A percentile compares a stretch with the other conserved stretches of the same genome.
phyloP scores from a whole-genome alignment of 306 rosid genomes.

The Vigna reflexopilosa region DNA sequence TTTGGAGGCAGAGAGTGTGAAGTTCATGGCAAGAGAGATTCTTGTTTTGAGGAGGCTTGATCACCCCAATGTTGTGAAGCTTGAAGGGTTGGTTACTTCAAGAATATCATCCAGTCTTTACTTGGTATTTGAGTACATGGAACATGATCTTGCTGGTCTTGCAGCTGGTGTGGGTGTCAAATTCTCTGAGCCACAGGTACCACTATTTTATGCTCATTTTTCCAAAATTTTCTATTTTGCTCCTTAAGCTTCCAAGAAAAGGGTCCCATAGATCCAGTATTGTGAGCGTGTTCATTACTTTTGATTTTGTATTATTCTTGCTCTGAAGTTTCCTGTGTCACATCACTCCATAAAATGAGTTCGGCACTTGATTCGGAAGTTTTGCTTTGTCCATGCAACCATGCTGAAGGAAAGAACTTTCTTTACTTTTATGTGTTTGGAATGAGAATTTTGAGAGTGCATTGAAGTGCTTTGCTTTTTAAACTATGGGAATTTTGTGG shows the following conservation, averaged over 20 bases:
- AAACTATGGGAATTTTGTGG: neutral
- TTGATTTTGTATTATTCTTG: neutral
- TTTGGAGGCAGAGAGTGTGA: slow-evolving; percentile 88
- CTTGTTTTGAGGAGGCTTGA: slow-evolving; percentile 77
- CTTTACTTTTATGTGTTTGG: slow-evolving; percentile 16
- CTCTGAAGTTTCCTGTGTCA: slow-evolving; percentile 17
- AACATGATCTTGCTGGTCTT: slow-evolving; percentile 89
- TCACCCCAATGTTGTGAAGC: slow-evolving; percentile 92
- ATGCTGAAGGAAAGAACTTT: slow-evolving; percentile 4
- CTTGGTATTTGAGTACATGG: slow-evolving; percentile 91
- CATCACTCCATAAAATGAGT: slow-evolving; percentile 10
- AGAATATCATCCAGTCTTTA: slow-evolving; percentile 89
- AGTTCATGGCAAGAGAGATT: slow-evolving; percentile 95
- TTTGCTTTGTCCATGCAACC: slow-evolving; percentile 13
- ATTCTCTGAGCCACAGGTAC: slow-evolving; percentile 87
- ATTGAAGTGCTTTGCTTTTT: neutral
- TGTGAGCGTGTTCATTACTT: neutral
- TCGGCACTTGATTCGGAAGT: slow-evolving; percentile 7
- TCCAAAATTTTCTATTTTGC: slow-evolving; percentile 1
- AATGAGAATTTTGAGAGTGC: neutral
- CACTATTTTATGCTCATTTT: slow-evolving; percentile 35
- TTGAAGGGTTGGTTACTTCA: slow-evolving; percentile 87
- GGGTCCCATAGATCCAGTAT: slow-evolving; percentile 13
- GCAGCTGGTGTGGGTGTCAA: slow-evolving; percentile 66
- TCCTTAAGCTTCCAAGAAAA: neutral